These are phyloP conservation scores for Lepiota venenata DNA, from an alignment of 768 basidiomycete genomes.

Conservation along the genomic window DNA sequence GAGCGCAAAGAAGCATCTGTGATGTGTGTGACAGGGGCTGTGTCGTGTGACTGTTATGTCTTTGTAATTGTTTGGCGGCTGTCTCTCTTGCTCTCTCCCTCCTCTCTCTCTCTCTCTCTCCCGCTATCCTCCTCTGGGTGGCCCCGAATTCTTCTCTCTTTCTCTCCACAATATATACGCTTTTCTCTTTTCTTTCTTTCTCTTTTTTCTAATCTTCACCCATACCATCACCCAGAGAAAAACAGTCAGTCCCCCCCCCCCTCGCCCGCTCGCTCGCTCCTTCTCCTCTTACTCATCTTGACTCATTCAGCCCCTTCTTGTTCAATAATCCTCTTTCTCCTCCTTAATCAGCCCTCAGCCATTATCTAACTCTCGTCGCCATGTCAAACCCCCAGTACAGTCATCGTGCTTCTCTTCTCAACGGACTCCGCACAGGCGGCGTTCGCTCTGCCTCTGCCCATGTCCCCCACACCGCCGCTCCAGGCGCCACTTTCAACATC, in stretches of 20 bases:
- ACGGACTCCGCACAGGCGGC: conserved; percentile 86
- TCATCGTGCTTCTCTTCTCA: conserved; percentile 80
- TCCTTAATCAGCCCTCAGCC: conserved; percentile 20
- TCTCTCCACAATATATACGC: conserved; percentile 20
- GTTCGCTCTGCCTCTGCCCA: conserved; percentile 70
- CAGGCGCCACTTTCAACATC: conserved; percentile 59
- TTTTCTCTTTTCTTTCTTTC: conserved; percentile 18
- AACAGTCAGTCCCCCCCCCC: conserved; percentile 14
- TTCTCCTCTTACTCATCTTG: conserved; percentile 19
- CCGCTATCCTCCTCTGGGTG: conserved; percentile 21
- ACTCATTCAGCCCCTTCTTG: no score
- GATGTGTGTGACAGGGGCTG: conserved; percentile 30
- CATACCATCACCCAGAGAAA: conserved; percentile 14
- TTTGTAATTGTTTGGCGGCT: conserved; percentile 15
- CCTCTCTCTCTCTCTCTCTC: conserved; percentile 25
- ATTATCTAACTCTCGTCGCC: conserved; percentile 29
- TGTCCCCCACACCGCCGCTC: conserved; percentile 68
- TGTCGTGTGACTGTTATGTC: conserved; percentile 9
- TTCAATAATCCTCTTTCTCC: conserved; percentile 32
- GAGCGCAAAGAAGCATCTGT: conserved; percentile 84
- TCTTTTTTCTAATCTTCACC: conserved; percentile 21
- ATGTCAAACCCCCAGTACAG: conserved; percentile 49
- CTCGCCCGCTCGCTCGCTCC: no score
- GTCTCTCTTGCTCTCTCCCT: conserved; percentile 27
- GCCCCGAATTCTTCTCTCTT: conserved; percentile 4